Conservation (phyloP, 768 basidiomycete genomes). For the Astraeus odoratus region DNA sequence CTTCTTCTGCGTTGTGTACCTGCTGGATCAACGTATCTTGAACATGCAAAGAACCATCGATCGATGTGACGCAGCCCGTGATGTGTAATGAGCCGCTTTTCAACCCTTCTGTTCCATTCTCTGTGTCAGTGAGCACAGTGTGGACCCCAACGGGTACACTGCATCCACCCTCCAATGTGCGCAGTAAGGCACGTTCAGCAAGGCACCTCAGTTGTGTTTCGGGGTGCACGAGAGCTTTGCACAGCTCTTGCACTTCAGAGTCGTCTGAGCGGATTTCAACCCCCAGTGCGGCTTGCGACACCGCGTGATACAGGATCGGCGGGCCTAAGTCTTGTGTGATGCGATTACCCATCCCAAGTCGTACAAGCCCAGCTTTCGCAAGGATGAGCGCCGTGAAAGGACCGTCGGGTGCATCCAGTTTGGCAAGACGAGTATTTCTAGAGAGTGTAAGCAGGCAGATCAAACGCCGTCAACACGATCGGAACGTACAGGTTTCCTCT, state of each 20-base stretch:
- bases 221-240: slow-evolving; percentile 66
- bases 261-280: slow-evolving; percentile 79
- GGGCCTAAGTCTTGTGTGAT: slow-evolving; percentile 68
- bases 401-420: slow-evolving; percentile 79
- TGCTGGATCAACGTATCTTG: slow-evolving; percentile 49
- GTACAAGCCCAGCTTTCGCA: slow-evolving; percentile 86
- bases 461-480: slow-evolving; percentile 1
- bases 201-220: slow-evolving; percentile 69
- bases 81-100: slow-evolving; percentile 46
- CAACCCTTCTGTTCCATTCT: slow-evolving; percentile 25
- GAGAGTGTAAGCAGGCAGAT: slow-evolving; percentile 6
- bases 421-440: slow-evolving; percentile 85
- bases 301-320: slow-evolving; percentile 78
- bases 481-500: slow-evolving; percentile 78
- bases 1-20: slow-evolving; percentile 50
- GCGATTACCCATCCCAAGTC: slow-evolving; percentile 67
- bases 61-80: slow-evolving; percentile 77
- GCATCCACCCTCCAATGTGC: slow-evolving; percentile 94
- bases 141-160: slow-evolving; percentile 90
- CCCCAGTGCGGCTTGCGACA: slow-evolving; percentile 89
- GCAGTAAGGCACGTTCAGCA: slow-evolving; percentile 83
- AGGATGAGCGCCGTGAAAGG: slow-evolving; percentile 87
- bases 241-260: slow-evolving; percentile 50
- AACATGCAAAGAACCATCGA: slow-evolving; percentile 70
- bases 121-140: slow-evolving; percentile 36